phyloP scores from a whole-genome alignment of 768 basidiomycete species.

The Calocera cornea region DNA sequence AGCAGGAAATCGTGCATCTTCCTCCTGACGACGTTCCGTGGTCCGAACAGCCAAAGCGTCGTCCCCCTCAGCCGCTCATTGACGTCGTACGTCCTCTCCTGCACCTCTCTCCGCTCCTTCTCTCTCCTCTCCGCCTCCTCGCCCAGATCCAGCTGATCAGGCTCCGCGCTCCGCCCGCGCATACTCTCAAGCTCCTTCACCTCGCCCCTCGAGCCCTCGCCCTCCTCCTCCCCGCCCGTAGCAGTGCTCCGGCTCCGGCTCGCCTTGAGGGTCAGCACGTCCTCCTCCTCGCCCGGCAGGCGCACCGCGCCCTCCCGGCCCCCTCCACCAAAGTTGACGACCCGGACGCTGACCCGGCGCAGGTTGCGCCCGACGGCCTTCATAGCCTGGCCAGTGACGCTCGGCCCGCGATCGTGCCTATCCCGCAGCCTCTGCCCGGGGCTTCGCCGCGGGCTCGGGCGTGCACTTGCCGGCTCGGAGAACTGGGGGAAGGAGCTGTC shows the following conservation, averaged over 20 bases:
- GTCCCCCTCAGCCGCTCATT: slow-evolving; percentile 49
- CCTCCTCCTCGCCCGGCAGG: slow-evolving; percentile 4
- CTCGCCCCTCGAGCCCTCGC: background rate
- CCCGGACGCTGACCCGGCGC: slow-evolving; percentile 51
- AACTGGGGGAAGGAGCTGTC: background rate
- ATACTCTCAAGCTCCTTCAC: background rate
- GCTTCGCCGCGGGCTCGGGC: background rate
- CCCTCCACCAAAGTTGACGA: slow-evolving; percentile 58
- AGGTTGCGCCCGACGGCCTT: slow-evolving; percentile 13
- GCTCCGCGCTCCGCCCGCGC: background rate
- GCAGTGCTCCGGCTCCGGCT: background rate
- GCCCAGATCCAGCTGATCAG: slow-evolving; percentile 25
- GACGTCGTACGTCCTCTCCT: slow-evolving; percentile 29
- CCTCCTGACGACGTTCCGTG: slow-evolving; percentile 48
- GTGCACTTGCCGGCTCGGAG: background rate
- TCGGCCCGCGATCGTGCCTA: background rate
- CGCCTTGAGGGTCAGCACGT: background rate
- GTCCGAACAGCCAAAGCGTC: slow-evolving; percentile 64
- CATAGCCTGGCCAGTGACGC: slow-evolving; percentile 8
- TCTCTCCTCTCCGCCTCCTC: slow-evolving; percentile 35
- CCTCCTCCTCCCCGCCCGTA: background rate
- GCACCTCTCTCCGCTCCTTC: slow-evolving; percentile 21
- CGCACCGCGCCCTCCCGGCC: background rate
- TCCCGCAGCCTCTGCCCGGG: background rate
- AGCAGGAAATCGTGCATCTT: slow-evolving; percentile 55